Base-by-base conservation (phyloP, 306 rosid genomes). In the Elaeagnus macrophylla region DNA sequence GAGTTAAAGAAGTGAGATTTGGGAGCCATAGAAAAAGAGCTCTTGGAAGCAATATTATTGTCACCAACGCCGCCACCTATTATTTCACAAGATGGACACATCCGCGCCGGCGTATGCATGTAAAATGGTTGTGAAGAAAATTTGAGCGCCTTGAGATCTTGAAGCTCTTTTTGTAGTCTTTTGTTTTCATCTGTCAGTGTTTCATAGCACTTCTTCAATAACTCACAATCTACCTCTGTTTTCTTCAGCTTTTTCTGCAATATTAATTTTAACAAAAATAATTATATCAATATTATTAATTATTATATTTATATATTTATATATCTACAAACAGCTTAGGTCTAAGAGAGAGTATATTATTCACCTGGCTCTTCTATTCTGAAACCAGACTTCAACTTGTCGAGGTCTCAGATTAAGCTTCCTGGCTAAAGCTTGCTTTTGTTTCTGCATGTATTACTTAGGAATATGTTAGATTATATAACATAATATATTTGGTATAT, bases 311-410 rank as follows among this genome's bases (percentile, higher is more conserved):
- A 7, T 40, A 7, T 11, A 44, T 11, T 4, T 0, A 6, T 44
- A 11, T 2, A 11, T 40, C 12, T 12, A 2, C 18, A n/a, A n/a
- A n/a, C n/a, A n/a, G n/a, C n/a, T n/a, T n/a, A n/a, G n/a, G n/a
- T n/a, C n/a, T n/a, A n/a, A n/a, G n/a, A n/a, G n/a, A n/a, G n/a
- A n/a, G n/a, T n/a, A n/a, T n/a, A n/a, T n/a, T n/a, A n/a, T n/a
- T n/a, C n/a, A n/a, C 99, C 99, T 83, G 50, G 99, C 99, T 72
- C 99, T 83, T 64, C 99, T 82, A 70, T 91, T 91, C 47, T 91
- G 99, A 72, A 91, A 91, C 99, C 99, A 91, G 13, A 91, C 99
- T 71, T 91, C 99, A 46, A 91, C 99, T 79, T 91, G 99, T 53
- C 99, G 66, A 7, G 95, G 85, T 60, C 87, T 72, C 53, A 91